Conservation (phyloP, 257 asterid species). For the Solanum pinnatisectum region DNA sequence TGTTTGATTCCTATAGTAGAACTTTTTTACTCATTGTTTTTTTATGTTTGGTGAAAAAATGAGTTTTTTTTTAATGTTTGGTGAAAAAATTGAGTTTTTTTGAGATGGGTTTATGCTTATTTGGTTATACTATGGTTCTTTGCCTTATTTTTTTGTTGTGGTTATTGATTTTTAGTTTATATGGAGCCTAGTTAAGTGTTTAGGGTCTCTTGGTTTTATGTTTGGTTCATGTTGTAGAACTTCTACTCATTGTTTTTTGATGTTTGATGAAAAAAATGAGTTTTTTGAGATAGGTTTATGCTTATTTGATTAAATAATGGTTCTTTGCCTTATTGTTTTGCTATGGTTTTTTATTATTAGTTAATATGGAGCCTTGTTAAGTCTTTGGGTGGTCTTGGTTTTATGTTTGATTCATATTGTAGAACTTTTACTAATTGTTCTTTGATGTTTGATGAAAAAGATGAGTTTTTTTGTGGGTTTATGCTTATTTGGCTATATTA, state of each 20-base stretch:
- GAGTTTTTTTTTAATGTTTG: not conserved
- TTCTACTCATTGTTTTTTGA: not conserved
- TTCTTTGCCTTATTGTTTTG: not conserved
- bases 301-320: no score
- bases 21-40: no score
- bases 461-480: no score
- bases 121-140: no score
- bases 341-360: not conserved
- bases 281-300: no score
- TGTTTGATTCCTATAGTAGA: not conserved
- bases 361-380: not conserved
- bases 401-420: not conserved
- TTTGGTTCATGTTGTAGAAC: not conserved
- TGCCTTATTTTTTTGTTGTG: not conserved
- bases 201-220: not conserved
- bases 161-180: not conserved
- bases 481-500: no score
- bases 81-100: not conserved
- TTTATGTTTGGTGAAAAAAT: not conserved
- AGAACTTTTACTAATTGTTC: not conserved
- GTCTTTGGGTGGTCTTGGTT: not conserved
- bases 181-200: not conserved
- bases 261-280: not conserved
- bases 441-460: not conserved
- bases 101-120: not conserved